Conservation (phyloP, 495 filamentous ascomycete species). For the Hypoxylon cercidicola region DNA sequence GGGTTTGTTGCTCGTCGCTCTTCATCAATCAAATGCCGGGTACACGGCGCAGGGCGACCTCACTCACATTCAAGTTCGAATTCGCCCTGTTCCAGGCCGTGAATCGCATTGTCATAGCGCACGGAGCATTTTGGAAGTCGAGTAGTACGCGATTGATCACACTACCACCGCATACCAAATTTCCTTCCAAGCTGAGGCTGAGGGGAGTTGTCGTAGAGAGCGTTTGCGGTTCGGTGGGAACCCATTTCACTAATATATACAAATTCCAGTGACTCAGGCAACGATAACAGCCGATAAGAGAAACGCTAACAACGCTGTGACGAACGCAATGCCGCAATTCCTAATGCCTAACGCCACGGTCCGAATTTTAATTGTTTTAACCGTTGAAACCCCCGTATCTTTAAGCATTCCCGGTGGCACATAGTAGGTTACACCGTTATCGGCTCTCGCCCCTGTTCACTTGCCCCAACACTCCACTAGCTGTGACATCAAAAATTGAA, state of each 20-base stretch:
- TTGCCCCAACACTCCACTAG: conserved; percentile 15
- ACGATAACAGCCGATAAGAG: conserved; percentile 31
- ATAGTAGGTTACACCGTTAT: conserved; percentile 32
- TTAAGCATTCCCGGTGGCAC: no score
- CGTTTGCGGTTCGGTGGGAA: conserved; percentile 13
- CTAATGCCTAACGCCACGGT: neutral
- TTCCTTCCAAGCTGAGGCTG: neutral
- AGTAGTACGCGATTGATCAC: conserved; percentile 14
- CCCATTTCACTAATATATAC: conserved; percentile 16
- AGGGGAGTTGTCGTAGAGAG: neutral
- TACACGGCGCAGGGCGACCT: neutral
- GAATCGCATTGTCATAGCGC: conserved; percentile 45
- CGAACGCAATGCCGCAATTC: neutral
- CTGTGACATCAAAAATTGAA: conserved; percentile 36
- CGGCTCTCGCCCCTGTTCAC: conserved; percentile 22
- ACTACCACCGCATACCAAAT: conserved; percentile 28
- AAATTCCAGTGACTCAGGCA: conserved; percentile 38
- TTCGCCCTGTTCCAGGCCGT: conserved; percentile 46
- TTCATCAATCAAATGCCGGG: neutral
- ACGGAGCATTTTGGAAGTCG: conserved; percentile 39
- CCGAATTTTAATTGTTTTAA: no score
- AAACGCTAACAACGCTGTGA: conserved; percentile 22
- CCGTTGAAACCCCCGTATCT: no score
- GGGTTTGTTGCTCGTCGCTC: neutral
- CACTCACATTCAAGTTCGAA: conserved; percentile 45